Conservation (phyloP, 768 basidiomycete genomes). For the Leccinum olivaceopallidum region DNA sequence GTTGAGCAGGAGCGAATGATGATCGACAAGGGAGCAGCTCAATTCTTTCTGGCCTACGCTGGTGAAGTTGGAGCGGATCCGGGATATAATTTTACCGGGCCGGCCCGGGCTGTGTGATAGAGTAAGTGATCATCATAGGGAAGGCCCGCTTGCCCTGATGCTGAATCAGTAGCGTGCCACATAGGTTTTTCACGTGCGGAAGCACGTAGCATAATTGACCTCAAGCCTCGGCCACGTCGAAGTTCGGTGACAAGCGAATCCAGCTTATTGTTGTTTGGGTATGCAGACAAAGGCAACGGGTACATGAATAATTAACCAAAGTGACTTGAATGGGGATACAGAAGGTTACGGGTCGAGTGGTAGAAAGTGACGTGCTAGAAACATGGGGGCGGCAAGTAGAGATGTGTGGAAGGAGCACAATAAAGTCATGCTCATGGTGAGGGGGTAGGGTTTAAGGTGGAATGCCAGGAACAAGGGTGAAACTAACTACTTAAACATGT, state of each 20-base stretch:
- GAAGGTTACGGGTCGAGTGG: not conserved
- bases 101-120: too few species aligned
- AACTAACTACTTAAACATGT: constrained; percentile 12
- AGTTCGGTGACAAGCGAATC: not conserved
- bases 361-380: constrained; percentile 1
- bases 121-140: too few species aligned
- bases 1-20: too few species aligned
- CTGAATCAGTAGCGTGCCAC: too few species aligned
- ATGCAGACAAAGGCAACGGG: not conserved
- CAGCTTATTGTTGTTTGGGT: not conserved
- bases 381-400: constrained; percentile 8
- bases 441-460: not conserved
- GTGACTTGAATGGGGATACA: constrained; percentile 18
- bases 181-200: not conserved
- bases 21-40: too few species aligned
- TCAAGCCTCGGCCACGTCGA: not conserved
- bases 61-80: too few species aligned
- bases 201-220: not conserved
- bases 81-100: too few species aligned
- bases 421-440: constrained; percentile 10
- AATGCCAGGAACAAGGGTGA: constrained; percentile 3
- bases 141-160: too few species aligned
- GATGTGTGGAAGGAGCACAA: constrained; percentile 12
- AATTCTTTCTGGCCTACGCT: too few species aligned
- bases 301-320: constrained; percentile 20